Conservation (phyloP, 2,329 filamentous ascomycete genomes). For the Phaeoacremonium minimum region DNA sequence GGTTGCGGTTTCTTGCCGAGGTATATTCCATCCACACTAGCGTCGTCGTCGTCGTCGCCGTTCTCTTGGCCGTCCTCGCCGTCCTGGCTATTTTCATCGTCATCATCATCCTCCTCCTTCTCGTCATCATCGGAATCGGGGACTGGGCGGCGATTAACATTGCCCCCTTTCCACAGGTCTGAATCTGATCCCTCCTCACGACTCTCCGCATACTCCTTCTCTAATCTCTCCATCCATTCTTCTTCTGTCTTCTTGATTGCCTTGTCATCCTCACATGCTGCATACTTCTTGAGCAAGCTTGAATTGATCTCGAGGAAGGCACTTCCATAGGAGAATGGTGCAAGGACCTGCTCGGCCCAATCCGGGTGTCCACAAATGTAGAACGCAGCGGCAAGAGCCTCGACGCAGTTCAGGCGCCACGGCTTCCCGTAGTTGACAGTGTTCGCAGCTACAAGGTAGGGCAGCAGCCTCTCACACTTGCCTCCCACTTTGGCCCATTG, state of each 20-base stretch:
- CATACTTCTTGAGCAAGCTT: constrained; percentile 77
- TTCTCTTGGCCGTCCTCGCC: constrained; percentile 38
- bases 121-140: constrained; percentile 37
- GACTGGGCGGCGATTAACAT: constrained; percentile 66
- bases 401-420: constrained; percentile 92
- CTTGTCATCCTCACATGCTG: constrained; percentile 75
- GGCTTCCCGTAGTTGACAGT: constrained; percentile 96
- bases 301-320: constrained; percentile 90
- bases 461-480: constrained; percentile 84
- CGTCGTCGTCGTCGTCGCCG: constrained; percentile 33
- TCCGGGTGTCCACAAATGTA: constrained; percentile 87
- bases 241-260: constrained; percentile 80
- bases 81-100: constrained; percentile 38
- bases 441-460: constrained; percentile 95
- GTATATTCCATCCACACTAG: constrained; percentile 55
- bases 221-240: constrained; percentile 84
- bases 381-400: constrained; percentile 89
- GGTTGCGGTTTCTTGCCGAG: constrained; percentile 29
- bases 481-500: constrained; percentile 90
- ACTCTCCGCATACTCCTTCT: constrained; percentile 82
- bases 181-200: constrained; percentile 61
- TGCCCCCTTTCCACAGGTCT: constrained; percentile 88
- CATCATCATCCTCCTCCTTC: constrained; percentile 42
- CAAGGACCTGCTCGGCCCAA: constrained; percentile 82
- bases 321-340: constrained; percentile 81